These are phyloP conservation scores for Botrytis elliptica DNA, from an alignment of 2,329 filamentous ascomycete genomes.

Conservation along the genomic window DNA sequence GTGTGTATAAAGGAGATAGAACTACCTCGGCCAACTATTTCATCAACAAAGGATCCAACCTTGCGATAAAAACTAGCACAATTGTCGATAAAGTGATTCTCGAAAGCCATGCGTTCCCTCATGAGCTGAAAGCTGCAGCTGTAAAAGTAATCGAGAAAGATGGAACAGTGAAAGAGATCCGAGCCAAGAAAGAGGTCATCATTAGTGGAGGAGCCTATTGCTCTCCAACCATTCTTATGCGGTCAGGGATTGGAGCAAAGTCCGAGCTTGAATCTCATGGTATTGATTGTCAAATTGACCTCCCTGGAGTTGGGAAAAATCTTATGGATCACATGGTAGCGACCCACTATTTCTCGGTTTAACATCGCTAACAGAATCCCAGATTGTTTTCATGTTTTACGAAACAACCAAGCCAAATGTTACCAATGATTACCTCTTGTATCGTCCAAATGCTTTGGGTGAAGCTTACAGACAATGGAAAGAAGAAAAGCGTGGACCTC, in stretches of 20 bases:
- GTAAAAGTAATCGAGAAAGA: slow-evolving; percentile 46
- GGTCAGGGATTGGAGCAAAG: slow-evolving; percentile 47
- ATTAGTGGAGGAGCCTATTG: slow-evolving; percentile 49
- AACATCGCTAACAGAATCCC: slow-evolving; percentile 16
- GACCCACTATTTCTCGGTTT: background rate
- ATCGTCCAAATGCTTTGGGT: slow-evolving; percentile 52
- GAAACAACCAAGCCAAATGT: slow-evolving; percentile 52
- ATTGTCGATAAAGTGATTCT: slow-evolving; percentile 54
- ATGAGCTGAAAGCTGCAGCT: slow-evolving; percentile 46
- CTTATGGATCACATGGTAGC: slow-evolving; percentile 55
- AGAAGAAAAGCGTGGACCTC: slow-evolving; percentile 55
- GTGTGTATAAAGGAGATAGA: slow-evolving; percentile 51
- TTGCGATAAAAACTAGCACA: slow-evolving; percentile 47
- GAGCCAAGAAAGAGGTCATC: slow-evolving; percentile 49
- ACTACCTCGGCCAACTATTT: slow-evolving; percentile 55
- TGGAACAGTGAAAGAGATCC: slow-evolving; percentile 42
- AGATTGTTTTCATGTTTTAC: slow-evolving; percentile 61
- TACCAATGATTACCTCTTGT: slow-evolving; percentile 57
- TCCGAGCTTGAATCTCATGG: slow-evolving; percentile 43
- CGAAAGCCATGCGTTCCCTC: slow-evolving; percentile 35
- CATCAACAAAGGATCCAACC: slow-evolving; percentile 40
- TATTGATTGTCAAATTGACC: slow-evolving; percentile 54
- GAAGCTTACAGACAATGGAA: slow-evolving; percentile 56
- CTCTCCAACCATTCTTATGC: slow-evolving; percentile 48
- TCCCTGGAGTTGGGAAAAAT: slow-evolving; percentile 63